Evolutionary conservation across 345 rosid species (phyloP), one percentile per base, ranked within the genome.

Genomic region (Rhizophora mangle): DNA sequence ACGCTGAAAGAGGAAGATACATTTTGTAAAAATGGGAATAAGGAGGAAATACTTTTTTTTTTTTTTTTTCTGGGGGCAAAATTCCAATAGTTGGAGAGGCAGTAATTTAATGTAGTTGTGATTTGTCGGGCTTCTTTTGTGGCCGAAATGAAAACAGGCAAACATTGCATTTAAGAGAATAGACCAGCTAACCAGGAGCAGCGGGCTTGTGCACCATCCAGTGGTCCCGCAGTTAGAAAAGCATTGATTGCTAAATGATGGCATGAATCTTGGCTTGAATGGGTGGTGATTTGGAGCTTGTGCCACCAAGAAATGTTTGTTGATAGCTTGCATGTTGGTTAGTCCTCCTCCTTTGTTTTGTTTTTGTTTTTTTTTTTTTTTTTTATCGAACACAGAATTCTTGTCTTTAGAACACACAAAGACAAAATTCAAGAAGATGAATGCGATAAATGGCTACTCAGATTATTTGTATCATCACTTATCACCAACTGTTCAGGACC

Each of bases 131-230:
- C 36, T 29, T 13, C 9, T 51, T 73, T 7, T 73, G 82, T 73
- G 80, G 78, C 62, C 70, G 26, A 20, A 34, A 67, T 22, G 29
- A 49, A 66, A 75, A 72, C 61, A 22, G 39, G 21, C 51, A 36
- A 68, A 56, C 39, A 15, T 5, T 58, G 68, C 71, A 53, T 70
- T 69, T 29, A 76, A 76, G 55, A 47, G 59, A 63, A 31, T 62
- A 29, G 60, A 10, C 76, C 71, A 78, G 65, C 75, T 69, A 77
- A 57, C 68, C 51, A 39, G 46, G 36, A 67, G 56, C 76, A 66
- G 71, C 79, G 63, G 71, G 39, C 43, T 46, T 53, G 63, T 63
- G 21, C 57, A 43, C 68, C 62, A 51, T 31, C 21, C 6, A 9
- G 49, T 58, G 75, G 81, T 81, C 73, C 82, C 31, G 34, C 29